Conservation (phyloP, 495 filamentous ascomycete species). For the Emericellopsis terricola region DNA sequence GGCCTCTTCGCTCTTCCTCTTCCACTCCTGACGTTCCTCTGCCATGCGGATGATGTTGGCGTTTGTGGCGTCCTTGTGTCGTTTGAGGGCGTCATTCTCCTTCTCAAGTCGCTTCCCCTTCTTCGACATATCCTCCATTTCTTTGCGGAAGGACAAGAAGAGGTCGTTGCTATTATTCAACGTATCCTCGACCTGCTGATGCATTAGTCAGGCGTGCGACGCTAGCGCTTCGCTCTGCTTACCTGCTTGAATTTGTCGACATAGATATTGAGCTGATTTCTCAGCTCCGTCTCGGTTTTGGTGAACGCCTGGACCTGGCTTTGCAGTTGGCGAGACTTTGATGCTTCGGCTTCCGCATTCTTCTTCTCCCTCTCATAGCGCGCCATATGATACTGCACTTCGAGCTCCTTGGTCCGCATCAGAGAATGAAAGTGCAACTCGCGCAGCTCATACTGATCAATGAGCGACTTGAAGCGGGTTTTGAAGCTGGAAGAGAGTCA, state of each 20-base stretch:
- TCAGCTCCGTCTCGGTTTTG: constrained; percentile 82
- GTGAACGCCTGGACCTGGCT: constrained; percentile 89
- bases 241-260: constrained; percentile 99
- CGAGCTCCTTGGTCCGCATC: constrained; percentile 86
- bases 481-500: constrained; percentile 45
- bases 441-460: constrained; percentile 88
- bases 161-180: constrained; percentile 97
- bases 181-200: constrained; percentile 65
- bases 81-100: constrained; percentile 77
- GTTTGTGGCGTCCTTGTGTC: constrained; percentile 87
- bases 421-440: constrained; percentile 82
- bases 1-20: constrained; percentile 62
- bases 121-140: constrained; percentile 99
- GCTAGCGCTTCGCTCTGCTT: constrained; percentile 13
- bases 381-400: constrained; percentile 77
- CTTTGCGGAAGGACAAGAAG: constrained; percentile 93
- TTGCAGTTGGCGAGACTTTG: constrained; percentile 65
- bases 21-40: constrained; percentile 71
- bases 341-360: constrained; percentile 59
- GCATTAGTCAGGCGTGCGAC: neutral
- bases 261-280: constrained; percentile 94
- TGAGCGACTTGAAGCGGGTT: constrained; percentile 77
- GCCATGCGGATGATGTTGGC: constrained; percentile 97
- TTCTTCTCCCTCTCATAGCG: constrained; percentile 80
- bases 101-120: constrained; percentile 96